Base-by-base conservation (phyloP, 2,329 filamentous ascomycete genomes). In the Microascus cirrosus region DNA sequence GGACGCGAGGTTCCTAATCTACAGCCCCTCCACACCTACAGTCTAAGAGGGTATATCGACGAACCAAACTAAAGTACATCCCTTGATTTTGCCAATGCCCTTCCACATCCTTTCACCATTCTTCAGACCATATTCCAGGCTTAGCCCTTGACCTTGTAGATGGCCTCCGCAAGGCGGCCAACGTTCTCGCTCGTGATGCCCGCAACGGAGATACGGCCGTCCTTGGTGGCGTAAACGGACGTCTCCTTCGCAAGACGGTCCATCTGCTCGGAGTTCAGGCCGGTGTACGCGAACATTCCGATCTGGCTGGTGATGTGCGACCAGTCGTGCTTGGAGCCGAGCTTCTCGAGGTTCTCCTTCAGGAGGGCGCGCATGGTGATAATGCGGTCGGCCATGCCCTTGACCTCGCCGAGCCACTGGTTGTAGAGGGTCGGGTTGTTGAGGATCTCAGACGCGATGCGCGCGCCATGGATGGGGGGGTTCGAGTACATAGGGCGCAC, bases 261-360 rank as follows among this genome's bases (percentile, higher is more conserved):
- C 90, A 97, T 96, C 78, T 96, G 89, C 76, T 93, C 86, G 58
- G 92, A 78, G 66, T 81, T 93, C 68, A 99, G 79, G 61, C 94
- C 94, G 56, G 94, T 99, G 82, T 95, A 99, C 66, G 94, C 93
- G 70, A 99, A 99, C 94, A 99, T 99, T 77, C 94, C 94, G 68
- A 99, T 99, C 83, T 95, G 90, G 76, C 82, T 92, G 65, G 94
- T 97, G 76, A 99, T 99, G 81, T 99, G 94, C 73, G 87, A 89
- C 94, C 94, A 99, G 80, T 97, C 90, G 75, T 95, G 90, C 82
- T 91, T 91, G 80, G 89, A 94, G 71, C 93, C 93, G 62, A 96
- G 84, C 75, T 89, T 86, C 83, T 96, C 90, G 58, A 99, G 85
- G 79, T 97, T 95, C 67, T 90, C 83, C 83, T 94, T 95, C 70